Evolutionary conservation across 495 filamentous ascomycete genomes (phyloP), one percentile per base, ranked within the genome.

Genomic region (Patellaria atrata): DNA sequence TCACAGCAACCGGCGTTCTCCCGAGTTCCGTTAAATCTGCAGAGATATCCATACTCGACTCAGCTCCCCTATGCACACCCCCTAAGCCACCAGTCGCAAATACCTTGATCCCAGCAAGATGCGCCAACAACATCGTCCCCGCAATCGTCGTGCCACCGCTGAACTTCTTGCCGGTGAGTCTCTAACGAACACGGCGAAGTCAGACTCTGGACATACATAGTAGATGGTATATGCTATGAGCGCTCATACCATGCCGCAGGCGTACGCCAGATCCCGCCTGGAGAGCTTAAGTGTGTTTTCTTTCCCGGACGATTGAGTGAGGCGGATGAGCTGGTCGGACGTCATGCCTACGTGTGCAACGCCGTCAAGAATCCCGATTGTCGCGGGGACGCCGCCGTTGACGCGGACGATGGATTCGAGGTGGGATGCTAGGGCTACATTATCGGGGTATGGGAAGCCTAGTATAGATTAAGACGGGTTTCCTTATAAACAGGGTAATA

Each of bases 21-120:
- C 87, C 84, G 20, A 97, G 70, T 59, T 97, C 89, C 3, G 82
- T 94, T 35, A 97, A 64, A 57, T 97, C 89, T 19, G 89, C 89
- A 39, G 85, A 93, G 31, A 96, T 75, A 52, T 97, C 89, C 73
- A 94, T 77, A 0, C 78, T 80, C 35, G 64, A 67, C 54, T 94
- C 78, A 11, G 70, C 87, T 29, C 82, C 89, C 15, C 84, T 68
- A 54, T 97, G 89, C n/a, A 97, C 89, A 30, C 89, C 89, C 38
- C 89, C 85, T 43, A 77, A 57, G 8, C 77, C 71, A 30, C 74
- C 89, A 8, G 89, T 96, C 2, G 83, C 87, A 59, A 97, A 94
- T 14, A 97, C 74, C 42, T 73, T 75, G 51, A 97, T 94, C 1
- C 87, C 89, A 30, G 84, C 89, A 41, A 83, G 58, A 38, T 82